These are phyloP conservation scores for Pythium monospermum DNA, from an alignment of 352 stramenopile genomes.

Conservation along the genomic window DNA sequence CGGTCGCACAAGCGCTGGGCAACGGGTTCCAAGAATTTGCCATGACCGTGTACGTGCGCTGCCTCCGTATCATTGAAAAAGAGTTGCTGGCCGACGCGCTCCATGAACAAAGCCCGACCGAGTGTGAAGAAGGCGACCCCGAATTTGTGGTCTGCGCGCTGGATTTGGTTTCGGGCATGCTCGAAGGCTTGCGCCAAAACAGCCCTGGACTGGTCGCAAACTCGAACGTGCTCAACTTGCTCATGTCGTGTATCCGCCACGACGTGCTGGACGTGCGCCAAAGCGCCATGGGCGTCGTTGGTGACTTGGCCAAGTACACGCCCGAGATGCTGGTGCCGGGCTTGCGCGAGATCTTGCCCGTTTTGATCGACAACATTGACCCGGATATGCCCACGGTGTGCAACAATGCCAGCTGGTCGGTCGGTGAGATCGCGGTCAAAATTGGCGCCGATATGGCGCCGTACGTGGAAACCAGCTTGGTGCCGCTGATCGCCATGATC, in stretches of 20 bases:
- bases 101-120: conserved; percentile 67
- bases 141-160: conserved; percentile 89
- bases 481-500: conserved; percentile 79
- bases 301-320: conserved; percentile 85
- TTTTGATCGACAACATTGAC: conserved; percentile 87
- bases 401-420: conserved; percentile 91
- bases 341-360: conserved; percentile 68
- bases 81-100: conserved; percentile 79
- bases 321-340: conserved; percentile 64
- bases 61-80: conserved; percentile 79
- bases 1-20: conserved; percentile 77
- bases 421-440: conserved; percentile 86
- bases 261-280: conserved; percentile 86
- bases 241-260: conserved; percentile 84
- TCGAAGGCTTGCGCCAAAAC: conserved; percentile 74
- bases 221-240: conserved; percentile 86
- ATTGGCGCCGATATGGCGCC: conserved; percentile 82
- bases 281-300: conserved; percentile 86
- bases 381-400: conserved; percentile 85
- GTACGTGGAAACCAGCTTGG: conserved; percentile 69
- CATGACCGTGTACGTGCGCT: conserved; percentile 74
- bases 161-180: conserved; percentile 87
- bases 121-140: conserved; percentile 82
- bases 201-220: conserved; percentile 70
- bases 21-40: conserved; percentile 87